Base-by-base conservation (phyloP, 106 monocot species). In the Allium cepa region DNA sequence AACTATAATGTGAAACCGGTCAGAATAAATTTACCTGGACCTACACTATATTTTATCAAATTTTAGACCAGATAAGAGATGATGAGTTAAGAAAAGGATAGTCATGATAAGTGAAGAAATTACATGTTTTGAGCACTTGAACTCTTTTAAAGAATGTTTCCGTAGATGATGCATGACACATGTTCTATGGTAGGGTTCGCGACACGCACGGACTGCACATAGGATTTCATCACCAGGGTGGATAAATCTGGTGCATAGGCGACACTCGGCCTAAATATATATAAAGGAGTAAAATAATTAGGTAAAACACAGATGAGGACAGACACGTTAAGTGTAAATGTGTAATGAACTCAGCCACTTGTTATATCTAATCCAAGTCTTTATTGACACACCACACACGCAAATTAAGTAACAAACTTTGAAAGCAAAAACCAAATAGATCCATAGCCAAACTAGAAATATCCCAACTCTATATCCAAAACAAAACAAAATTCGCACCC, bases 111-210 rank as follows among this genome's bases (percentile, higher is more conserved):
- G 56, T 15, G 63, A 74, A 70, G 68, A 69, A 73, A 3, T 60
- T 80, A 97, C 97, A 85, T 99, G 99, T 79, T 83, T 80, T 68
- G 87, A 79, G 65, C 93, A 99, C 65, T 79, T 93, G 76, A 90
- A 82, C 28, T 60, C 50, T 69, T 70, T 80, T 66, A 57, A 69
- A 9, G 26, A 62, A n/a, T 50, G 75, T 26, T 47, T 61, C 75
- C 57, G 57, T 49, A 45, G 60, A 27, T 48, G 70, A 57, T 71
- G 15, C 53, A 51, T 79, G 18, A 73, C 81, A 65, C 97, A 99
- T 46, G 59, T 70, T 48, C 27, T 62, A 64, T 99, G 97, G 59
- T 75, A 90, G n/a, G 15, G 63, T 71, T 71, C 70, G 71, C 17
- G 64, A 71, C 97, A 99, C 15, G 70, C 69, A 56, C 52, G 49